phyloP scores from a whole-genome alignment of 306 rosid species.

The Sindora glabra region DNA sequence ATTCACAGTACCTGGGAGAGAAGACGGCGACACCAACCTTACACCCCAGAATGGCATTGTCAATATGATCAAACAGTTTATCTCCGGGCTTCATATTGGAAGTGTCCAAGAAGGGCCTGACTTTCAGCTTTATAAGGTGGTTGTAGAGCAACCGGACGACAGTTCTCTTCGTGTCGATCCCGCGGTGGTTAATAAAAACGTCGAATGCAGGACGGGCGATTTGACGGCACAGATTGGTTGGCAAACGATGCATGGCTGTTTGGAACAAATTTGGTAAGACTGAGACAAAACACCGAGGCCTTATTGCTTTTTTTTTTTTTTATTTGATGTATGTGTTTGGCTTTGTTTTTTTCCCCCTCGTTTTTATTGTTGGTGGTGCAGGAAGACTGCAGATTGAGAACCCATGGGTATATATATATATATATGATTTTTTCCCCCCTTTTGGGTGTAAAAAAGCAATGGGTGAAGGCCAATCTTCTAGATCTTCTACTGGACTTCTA shows the following conservation, averaged over 20 bases:
- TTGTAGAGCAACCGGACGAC: slow-evolving; percentile 53
- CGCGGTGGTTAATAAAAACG: slow-evolving; percentile 81
- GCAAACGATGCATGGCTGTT: slow-evolving; percentile 57
- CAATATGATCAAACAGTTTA: slow-evolving; percentile 52
- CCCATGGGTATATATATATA: too few relatives aligned
- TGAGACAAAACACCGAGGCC: too few relatives aligned
- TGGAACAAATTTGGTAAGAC: too few relatives aligned
- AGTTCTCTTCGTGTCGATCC: slow-evolving; percentile 60
- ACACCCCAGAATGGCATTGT: slow-evolving; percentile 37
- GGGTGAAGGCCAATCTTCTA: too few relatives aligned
- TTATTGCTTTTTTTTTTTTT: too few relatives aligned
- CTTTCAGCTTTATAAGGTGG: slow-evolving; percentile 27
- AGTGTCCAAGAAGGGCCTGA: slow-evolving; percentile 53
- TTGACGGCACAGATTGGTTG: slow-evolving; percentile 20
- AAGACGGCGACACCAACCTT: slow-evolving; percentile 69
- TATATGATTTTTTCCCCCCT: too few relatives aligned
- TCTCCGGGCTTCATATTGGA: slow-evolving; percentile 85
- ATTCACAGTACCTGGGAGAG: slow-evolving; percentile 70
- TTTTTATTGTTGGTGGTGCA: too few relatives aligned
- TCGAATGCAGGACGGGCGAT: slow-evolving; percentile 26
- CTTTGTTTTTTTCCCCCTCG: too few relatives aligned
- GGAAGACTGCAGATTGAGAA: too few relatives aligned
- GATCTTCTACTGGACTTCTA: too few relatives aligned
- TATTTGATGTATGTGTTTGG: too few relatives aligned
- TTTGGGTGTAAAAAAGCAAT: too few relatives aligned